Base-by-base conservation (phyloP, 192 early-diverging fungal genomes). In the Coemansia sp. region DNA sequence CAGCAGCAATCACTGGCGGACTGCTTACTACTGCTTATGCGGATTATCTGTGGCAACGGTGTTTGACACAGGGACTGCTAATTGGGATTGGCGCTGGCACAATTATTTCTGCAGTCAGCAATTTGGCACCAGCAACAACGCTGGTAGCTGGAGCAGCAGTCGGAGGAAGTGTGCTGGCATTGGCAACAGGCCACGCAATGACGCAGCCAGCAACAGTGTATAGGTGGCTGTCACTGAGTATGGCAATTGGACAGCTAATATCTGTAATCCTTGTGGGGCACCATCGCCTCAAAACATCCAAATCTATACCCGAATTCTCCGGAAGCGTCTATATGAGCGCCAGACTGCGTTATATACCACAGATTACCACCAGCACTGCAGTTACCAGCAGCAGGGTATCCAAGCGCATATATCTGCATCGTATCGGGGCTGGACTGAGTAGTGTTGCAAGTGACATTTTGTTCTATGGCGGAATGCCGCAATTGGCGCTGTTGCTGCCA, bases 11-110 rank as follows among this genome's bases (percentile, higher is more conserved):
- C 21, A 21, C 50, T 12, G 68, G 74, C 16, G 74, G 74, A 4
- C 22, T 76, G 27, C 31, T 76, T 41, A 54, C 61, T 1, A 60
- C 74, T 4, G 53, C 64, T 24, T 87, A 83, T 65, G 65, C 84
- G 0, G 80, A 65, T 7, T 22, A 70, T n/a, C 21, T 87, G 0
- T 90, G 88, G 88, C 85, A 87, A 21, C 60, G 87, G 30, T 88
- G 85, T 26, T 56, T 90, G 44, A 53, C 84, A 2, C 87, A 90
- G 49, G 87, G 87, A 19, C 49, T 84, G 16, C 54, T 86, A 41
- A 86, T 83, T n/a, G 88, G 88, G 26, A 7, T 81, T 3, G 87
- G 87, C 21, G 67, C 63, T 4, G 71, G 71, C 19, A 59, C 87
- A 34, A 73, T 71, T 23, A 83, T 50, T n/a, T 26, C 51, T 5